phyloP scores from a whole-genome alignment of 306 rosid species.

The Gillenia trifoliata region DNA sequence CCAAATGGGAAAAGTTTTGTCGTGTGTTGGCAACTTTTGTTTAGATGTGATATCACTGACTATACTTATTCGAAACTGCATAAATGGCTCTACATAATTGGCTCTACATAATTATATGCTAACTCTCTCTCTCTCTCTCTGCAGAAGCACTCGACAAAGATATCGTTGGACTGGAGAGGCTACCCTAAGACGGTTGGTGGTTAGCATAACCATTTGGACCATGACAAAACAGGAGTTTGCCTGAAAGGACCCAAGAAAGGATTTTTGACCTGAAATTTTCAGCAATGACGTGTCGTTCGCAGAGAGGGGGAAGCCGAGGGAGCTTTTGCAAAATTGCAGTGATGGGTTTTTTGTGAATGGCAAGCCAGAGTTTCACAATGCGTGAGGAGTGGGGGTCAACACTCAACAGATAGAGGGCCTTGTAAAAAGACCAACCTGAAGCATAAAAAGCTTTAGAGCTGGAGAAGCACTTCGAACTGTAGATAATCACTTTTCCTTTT shows the following conservation, averaged over 20 bases:
- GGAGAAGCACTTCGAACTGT: conserved; percentile 51
- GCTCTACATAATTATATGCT: not conserved
- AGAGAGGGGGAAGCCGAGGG: not conserved
- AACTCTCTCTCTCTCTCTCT: not conserved
- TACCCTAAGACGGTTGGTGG: conserved; percentile 43
- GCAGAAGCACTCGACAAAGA: conserved; percentile 35
- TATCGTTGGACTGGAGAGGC: conserved; percentile 30
- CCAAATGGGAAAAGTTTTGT: conserved; percentile 3
- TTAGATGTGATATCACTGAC: conserved; percentile 9
- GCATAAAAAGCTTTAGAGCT: conserved; percentile 37
- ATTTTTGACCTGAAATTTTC: conserved; percentile 32
- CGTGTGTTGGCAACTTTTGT: conserved; percentile 2
- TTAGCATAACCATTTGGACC: conserved; percentile 32
- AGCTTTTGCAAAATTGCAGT: not conserved
- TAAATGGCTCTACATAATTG: too few species aligned
- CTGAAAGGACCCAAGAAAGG: conserved; percentile 31
- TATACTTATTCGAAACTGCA: not conserved
- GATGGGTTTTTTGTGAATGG: conserved; percentile 1
- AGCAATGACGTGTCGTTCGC: conserved; percentile 19
- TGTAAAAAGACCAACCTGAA: conserved; percentile 1
- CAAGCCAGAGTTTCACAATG: conserved; percentile 3
- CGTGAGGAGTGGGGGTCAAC: conserved; percentile 18
- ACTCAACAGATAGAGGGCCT: not conserved
- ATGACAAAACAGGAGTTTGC: conserved; percentile 25
- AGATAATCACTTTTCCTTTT: conserved; percentile 1